Percentiles rank a stretch among this genome's conserved stretches.
These are phyloP conservation scores for Meripilus lineatus DNA, from an alignment of 1,284 basidiomycete genomes.

Conservation along the genomic window DNA sequence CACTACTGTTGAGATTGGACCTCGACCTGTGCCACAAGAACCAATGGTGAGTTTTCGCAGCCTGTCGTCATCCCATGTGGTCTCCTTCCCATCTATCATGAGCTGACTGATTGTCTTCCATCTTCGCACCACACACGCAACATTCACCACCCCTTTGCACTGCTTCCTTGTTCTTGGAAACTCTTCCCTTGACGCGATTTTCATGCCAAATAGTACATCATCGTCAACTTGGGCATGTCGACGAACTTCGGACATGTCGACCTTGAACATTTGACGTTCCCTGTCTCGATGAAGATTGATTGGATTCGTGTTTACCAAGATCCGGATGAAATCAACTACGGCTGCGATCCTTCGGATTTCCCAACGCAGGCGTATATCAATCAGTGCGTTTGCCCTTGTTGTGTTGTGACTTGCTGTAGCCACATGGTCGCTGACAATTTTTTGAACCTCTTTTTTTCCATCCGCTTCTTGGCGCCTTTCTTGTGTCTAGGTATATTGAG, in stretches of 20 bases:
- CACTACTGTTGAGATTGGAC: constrained; percentile 56
- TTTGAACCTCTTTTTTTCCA: not conserved
- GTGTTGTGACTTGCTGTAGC: too few relatives aligned
- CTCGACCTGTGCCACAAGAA: constrained; percentile 77
- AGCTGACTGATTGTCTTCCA: too few relatives aligned
- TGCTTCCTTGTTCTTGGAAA: not conserved
- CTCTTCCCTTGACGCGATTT: constrained; percentile 5
- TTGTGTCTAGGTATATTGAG: constrained; percentile 26
- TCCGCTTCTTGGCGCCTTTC: not conserved
- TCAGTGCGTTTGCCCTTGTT: constrained; percentile 39
- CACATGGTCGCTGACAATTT: not conserved
- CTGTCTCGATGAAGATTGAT: constrained; percentile 70
- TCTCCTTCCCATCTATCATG: too few relatives aligned
- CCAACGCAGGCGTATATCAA: constrained; percentile 78
- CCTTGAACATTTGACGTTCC: constrained; percentile 62
- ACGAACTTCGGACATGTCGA: constrained; percentile 68
- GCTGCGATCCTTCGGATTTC: constrained; percentile 77
- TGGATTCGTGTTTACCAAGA: constrained; percentile 84
- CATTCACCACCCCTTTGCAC: too few relatives aligned
- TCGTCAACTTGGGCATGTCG: constrained; percentile 81
- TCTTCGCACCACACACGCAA: too few relatives aligned
- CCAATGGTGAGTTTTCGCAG: constrained; percentile 56
- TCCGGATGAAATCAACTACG: constrained; percentile 62
- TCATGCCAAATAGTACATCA: constrained; percentile 54
- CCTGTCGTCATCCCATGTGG: too few relatives aligned